Base-by-base conservation (phyloP, 352 stramenopile genomes). In the Lagenidium giganteum region DNA sequence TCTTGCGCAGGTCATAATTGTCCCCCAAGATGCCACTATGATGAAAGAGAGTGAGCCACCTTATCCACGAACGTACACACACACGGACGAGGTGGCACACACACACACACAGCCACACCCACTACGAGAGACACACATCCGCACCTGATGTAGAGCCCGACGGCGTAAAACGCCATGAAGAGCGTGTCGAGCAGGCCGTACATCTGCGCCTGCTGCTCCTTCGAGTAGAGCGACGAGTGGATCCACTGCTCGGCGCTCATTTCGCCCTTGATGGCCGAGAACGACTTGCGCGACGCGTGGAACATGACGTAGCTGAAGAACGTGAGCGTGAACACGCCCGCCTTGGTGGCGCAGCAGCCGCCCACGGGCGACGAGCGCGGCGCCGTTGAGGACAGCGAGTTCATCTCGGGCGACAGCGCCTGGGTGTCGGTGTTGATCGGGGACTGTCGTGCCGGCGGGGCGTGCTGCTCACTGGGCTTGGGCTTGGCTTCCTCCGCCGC, bases 281-380 rank as follows among this genome's bases (percentile, higher is more conserved):
- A 91, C 13, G 71, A 82, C 59, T 91, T 91, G 36, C 79, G 67
- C 41, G 63, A 76, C 20, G 74, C 74, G 39, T 91, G 79, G 51
- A 89, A 85, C 53, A 88, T 47, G 4, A 87, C 76, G 51, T 87
- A 89, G 59, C 76, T 89, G 47, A 84, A 71, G 54, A 91, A 91
- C 13, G 79, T 89, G 17, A 91, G 61, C 29, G 68, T 37, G 42
- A 91, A 88, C 22, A 79, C 71, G 32, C 68, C 70, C 11, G 51
- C 44, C 57, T 87, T 89, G 48, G 57, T 72, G 14, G 73, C 70
- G 8, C 37, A 56, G 21, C 63, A 66, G n/a, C 55, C 34, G 11
- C 39, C 33, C 12, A 39, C n/a, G 1, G 42, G n/a, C n/a, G n/a
- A n/a, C n/a, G n/a, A n/a, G n/a, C n/a, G n/a, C n/a, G n/a, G n/a